Conservation (phyloP, 129 eudicot genomes). For the Artemisia argyi region DNA sequence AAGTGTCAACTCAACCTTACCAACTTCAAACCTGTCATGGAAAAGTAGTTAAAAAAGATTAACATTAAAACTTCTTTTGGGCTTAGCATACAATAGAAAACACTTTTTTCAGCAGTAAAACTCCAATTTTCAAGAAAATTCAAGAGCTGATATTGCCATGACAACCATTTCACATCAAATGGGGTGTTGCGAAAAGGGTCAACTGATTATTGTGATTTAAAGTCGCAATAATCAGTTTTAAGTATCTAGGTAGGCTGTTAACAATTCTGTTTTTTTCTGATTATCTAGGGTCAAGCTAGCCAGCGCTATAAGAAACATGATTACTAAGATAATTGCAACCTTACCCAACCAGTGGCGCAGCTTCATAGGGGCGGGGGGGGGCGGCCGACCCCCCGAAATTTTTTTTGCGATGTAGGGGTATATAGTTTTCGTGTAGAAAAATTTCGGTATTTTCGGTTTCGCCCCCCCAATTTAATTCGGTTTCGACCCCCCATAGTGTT, state of each 20-base stretch:
- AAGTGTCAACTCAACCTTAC: slow-evolving; percentile 19
- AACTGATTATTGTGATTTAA: slow-evolving; percentile 1
- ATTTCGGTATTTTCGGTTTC: too few species aligned
- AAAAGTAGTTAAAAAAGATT: not conserved
- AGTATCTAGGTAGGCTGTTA: not conserved
- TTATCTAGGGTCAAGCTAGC: not conserved
- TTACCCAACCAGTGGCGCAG: too few species aligned
- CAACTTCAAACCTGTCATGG: slow-evolving; percentile 37
- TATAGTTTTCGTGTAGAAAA: too few species aligned
- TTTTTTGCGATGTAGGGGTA: too few species aligned
- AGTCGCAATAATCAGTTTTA: not conserved
- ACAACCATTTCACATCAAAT: not conserved
- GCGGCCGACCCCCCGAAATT: too few species aligned
- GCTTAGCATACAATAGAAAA: not conserved
- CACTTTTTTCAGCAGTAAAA: not conserved
- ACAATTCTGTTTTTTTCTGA: not conserved
- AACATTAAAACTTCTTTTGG: slow-evolving; percentile 8
- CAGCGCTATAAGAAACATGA: not conserved
- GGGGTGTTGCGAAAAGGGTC: not conserved
- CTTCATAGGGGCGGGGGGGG: too few species aligned
- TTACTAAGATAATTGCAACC: not conserved
- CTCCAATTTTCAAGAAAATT: not conserved
- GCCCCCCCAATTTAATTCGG: too few species aligned
- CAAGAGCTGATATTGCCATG: not conserved
- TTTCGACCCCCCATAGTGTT: too few species aligned